A percentile compares a stretch with the other conserved stretches of the same genome.
Conservation (phyloP, 768 basidiomycete genomes). For the Postia placenta region DNA sequence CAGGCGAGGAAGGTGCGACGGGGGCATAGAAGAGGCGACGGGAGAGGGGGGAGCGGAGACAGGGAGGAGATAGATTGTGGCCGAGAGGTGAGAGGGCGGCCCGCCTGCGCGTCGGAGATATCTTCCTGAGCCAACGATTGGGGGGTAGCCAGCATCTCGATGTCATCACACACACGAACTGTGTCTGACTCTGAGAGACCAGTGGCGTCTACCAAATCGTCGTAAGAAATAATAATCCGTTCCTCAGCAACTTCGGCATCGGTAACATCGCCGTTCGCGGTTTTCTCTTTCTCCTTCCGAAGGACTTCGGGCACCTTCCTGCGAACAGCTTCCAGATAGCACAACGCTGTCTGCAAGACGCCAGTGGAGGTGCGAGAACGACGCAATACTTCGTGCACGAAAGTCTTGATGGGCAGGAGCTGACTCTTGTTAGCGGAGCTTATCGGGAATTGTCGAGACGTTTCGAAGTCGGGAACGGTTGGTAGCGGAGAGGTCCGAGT, state of each 20-base stretch:
- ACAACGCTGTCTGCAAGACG: conserved; percentile 81
- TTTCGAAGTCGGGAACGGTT: conserved; percentile 17
- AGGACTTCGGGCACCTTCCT: conserved; percentile 58
- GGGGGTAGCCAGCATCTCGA: background rate
- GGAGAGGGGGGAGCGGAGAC: conserved; percentile 33
- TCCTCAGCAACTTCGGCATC: background rate
- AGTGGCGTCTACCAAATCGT: background rate
- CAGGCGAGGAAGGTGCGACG: conserved; percentile 85
- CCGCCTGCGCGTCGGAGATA: background rate
- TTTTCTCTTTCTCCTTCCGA: conserved; percentile 36
- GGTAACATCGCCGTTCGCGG: conserved; percentile 34
- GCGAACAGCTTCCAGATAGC: conserved; percentile 84
- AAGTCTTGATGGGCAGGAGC: conserved; percentile 59
- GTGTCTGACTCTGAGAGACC: background rate
- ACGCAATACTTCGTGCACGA: conserved; percentile 85
- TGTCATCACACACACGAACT: background rate
- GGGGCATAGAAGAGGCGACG: conserved; percentile 81
- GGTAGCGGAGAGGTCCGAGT: conserved; percentile 31
- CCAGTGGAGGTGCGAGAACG: conserved; percentile 80
- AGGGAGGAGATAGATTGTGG: conserved; percentile 3
- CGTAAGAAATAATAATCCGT: background rate
- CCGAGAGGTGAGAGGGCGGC: background rate
- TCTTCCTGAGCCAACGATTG: background rate
- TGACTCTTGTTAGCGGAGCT: conserved; percentile 21
- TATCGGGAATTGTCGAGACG: conserved; percentile 17